Evolutionary conservation across 495 filamentous ascomycete species (phyloP), one percentile per base, ranked within the genome.

Genomic region (Neurospora sp.): DNA sequence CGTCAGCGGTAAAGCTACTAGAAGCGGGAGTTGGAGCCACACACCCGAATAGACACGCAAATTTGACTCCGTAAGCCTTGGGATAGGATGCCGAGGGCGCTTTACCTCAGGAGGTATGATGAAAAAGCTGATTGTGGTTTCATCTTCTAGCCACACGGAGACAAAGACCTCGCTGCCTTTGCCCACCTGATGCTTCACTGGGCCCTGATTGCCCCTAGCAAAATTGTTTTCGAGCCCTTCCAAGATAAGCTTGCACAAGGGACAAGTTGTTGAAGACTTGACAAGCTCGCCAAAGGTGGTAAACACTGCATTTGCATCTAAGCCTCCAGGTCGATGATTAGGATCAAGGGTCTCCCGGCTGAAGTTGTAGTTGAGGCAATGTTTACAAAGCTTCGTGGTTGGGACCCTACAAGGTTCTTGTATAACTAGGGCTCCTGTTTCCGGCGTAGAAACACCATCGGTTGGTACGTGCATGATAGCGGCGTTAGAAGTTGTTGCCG

Each of bases 61-160:
- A 12, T 22, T 27, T 5, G 10, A 53, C 2, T 20, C 20, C 4
- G 6, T 12, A 20, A 53, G n/a, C 9, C 9, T 22, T 0, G n/a
- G n/a, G n/a, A 9, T 11, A 11, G 2, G 9, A 10, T 10, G 2
- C 3, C 8, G n/a, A 22, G n/a, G 7, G 0, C 27, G 1, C 0
- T 7, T 48, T 48, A 4, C 9, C 44, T 48, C 44, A 11, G 44
- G 44, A 5, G 44, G 46, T 22, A 22, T 22, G 2, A 48, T 48
- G n/a, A 22, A 53, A 3, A 44, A 44, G 42, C 18, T n/a, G 1
- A 44, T n/a, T 3, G n/a, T 22, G n/a, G 46, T 12, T 12, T 22
- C 44, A 4, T 4, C 4, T 48, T 22, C 8, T 0, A 4, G 2
- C 44, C 44, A 22, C 3, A 11, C 4, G 0, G 44, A 48, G n/a